These are phyloP conservation scores for Ophiostoma himal-ulmi DNA, from an alignment of 2,329 filamentous ascomycete species.

Conservation along the genomic window DNA sequence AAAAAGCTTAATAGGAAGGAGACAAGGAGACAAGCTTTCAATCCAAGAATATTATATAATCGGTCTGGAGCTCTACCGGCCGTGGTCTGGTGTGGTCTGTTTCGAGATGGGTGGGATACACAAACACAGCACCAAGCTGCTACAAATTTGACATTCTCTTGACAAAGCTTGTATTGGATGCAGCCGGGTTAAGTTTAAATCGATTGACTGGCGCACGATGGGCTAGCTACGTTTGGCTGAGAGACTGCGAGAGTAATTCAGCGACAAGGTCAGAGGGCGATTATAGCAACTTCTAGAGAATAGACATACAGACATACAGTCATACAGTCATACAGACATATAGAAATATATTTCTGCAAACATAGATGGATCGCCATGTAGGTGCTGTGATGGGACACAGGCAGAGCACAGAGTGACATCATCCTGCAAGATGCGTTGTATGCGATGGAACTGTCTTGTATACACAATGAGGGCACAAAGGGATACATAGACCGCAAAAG, in stretches of 20 bases:
- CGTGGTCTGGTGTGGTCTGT: background rate
- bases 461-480: background rate
- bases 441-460: background rate
- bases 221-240: background rate
- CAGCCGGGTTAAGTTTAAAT: background rate
- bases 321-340: no score
- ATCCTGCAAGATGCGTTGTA: conserved; percentile 8
- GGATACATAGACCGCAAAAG: background rate
- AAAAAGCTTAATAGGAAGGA: background rate
- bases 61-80: conserved; percentile 1
- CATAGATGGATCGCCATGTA: background rate
- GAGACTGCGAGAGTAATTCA: background rate
- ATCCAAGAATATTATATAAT: background rate
- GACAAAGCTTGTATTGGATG: background rate
- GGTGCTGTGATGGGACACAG: background rate
- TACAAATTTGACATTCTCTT: background rate
- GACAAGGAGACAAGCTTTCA: background rate
- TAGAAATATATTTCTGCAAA: background rate
- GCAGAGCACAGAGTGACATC: background rate
- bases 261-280: background rate
- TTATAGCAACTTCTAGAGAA: background rate
- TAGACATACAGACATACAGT: background rate
- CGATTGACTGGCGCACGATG: background rate
- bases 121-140: background rate
- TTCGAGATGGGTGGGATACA: conserved; percentile 2